These are phyloP conservation scores for Malus hybrid DNA, from an alignment of 331 rosid genomes.

Conservation along the genomic window DNA sequence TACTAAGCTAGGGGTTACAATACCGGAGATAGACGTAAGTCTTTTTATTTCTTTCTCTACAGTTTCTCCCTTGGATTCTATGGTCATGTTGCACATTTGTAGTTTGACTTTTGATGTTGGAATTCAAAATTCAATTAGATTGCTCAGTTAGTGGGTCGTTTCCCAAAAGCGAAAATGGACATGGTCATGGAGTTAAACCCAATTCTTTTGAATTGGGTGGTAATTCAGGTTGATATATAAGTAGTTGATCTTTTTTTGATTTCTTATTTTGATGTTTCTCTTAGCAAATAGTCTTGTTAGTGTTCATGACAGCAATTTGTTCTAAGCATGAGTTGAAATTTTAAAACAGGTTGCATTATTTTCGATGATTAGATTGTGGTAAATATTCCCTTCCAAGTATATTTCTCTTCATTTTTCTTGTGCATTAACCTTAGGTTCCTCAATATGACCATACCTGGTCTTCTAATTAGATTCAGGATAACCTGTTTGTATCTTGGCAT, in stretches of 20 bases:
- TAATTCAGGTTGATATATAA: background rate
- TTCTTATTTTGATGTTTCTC: background rate
- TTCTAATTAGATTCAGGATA: too few relatives aligned
- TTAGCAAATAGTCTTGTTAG: background rate
- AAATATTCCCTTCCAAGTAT: too few relatives aligned
- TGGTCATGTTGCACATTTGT: background rate
- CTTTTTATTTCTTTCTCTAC: background rate
- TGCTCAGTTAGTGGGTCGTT: too few relatives aligned
- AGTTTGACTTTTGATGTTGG: constrained; percentile 16
- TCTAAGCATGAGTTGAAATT: background rate
- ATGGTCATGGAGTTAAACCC: too few relatives aligned
- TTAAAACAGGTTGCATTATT: background rate
- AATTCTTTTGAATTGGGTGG: too few relatives aligned
- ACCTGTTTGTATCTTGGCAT: too few relatives aligned
- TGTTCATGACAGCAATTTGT: background rate
- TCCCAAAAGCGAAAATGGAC: too few relatives aligned
- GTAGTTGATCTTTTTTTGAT: background rate
- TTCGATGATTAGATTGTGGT: too few relatives aligned
- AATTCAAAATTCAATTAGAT: too few relatives aligned
- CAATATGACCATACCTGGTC: too few relatives aligned
- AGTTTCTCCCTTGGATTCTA: background rate
- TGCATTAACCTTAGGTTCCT: too few relatives aligned
- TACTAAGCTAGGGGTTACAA: constrained; percentile 37
- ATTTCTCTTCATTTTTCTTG: too few relatives aligned
- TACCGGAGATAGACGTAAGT: constrained; percentile 61